phyloP scores from a whole-genome alignment of 202 grass and related monocot genomes.

The Digitaria exilis region DNA sequence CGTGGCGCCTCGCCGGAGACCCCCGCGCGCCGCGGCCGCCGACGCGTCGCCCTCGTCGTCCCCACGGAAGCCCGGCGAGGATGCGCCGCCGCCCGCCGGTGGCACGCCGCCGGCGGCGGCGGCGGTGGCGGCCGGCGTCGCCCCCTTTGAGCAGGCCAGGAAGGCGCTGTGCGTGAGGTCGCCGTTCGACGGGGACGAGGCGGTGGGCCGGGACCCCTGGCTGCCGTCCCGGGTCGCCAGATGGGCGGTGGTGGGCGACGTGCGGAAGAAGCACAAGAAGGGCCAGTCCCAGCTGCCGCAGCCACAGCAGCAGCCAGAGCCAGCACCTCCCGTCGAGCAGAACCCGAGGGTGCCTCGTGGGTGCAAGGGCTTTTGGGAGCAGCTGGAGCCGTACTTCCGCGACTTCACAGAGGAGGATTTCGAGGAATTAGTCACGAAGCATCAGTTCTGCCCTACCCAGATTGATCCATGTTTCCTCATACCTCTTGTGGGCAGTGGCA shows the following conservation, averaged over 20 bases:
- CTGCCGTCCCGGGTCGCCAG: conserved; percentile 65
- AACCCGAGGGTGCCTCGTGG: conserved; percentile 19
- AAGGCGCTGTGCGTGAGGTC: conserved; percentile 77
- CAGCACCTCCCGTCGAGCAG: conserved; percentile 24
- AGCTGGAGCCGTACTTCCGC: conserved; percentile 76
- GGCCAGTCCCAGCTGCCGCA: conserved; percentile 22
- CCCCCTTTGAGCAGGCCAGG: conserved; percentile 60
- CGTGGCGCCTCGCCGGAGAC: conserved; percentile 53
- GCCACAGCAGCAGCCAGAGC: conserved; percentile 31
- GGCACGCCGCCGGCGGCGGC: conserved; percentile 14
- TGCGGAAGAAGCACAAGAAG: conserved; percentile 74
- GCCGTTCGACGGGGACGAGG: conserved; percentile 85
- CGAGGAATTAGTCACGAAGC: conserved; percentile 46
- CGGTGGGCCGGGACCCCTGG: conserved; percentile 42
- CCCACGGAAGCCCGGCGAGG: conserved; percentile 38
- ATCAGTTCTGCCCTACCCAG: conserved; percentile 20
- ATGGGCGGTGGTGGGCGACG: conserved; percentile 59
- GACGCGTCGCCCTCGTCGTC: conserved; percentile 5
- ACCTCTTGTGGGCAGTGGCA: conserved; percentile 47
- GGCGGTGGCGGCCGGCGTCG: conserved; percentile 37
- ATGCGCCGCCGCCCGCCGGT: conserved; percentile 44
- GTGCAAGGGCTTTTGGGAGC: conserved; percentile 60
- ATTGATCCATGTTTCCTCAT: conserved; percentile 65
- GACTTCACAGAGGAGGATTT: conserved; percentile 59
- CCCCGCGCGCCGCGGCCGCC: conserved; percentile 35